Evolutionary conservation across 345 rosid genomes (phyloP), one percentile per base, ranked within the genome.

Genomic region (Aurinia saxatilis): DNA sequence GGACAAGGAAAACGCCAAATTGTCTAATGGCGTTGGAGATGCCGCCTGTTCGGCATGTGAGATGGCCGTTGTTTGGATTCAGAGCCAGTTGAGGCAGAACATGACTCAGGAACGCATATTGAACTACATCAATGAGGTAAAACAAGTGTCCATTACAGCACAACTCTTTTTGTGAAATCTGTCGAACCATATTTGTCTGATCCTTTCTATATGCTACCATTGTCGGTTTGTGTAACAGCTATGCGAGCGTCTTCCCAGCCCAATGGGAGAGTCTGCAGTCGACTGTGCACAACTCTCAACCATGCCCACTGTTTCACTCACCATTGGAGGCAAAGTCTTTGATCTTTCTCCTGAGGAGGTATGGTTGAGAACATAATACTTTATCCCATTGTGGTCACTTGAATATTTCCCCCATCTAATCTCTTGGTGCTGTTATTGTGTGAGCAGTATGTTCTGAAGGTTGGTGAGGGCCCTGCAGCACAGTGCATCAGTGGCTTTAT

Each of bases 401-500:
- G 34, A 35, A 12, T 66, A 19, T 10, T 2, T 17, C 27, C 11
- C 36, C 11, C 45, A 60, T 51, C 33, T 72, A 23, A 65, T 16
- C 6, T 72, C 8, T 45, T 57, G 36, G 8, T 16, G 4, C 2
- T 47, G 11, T 11, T 45, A 25, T 73, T 49, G 70, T 67, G 17
- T 65, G 42, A 66, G 50, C 84, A 88, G 98, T 93, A 87, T 75
- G 73, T 90, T 63, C 90, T 90, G 63, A 85, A 93, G 81, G 85
- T 93, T 30, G 87, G 95, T 1, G 84, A 84, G 57, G 97, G 91
- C 45, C 33, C 85, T 35, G 66, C 12, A 2, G 90, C 96, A 62
- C 95, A 90, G 68, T 90, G 99, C 88, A 77, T 90, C 57, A 93
- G 95, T 49, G 97, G 99, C 50, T 93, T 90, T 72, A 79, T 81